Evolutionary conservation across 2,329 filamentous ascomycete species (phyloP).

Genomic region (Pseudopithomyces chartarum): DNA sequence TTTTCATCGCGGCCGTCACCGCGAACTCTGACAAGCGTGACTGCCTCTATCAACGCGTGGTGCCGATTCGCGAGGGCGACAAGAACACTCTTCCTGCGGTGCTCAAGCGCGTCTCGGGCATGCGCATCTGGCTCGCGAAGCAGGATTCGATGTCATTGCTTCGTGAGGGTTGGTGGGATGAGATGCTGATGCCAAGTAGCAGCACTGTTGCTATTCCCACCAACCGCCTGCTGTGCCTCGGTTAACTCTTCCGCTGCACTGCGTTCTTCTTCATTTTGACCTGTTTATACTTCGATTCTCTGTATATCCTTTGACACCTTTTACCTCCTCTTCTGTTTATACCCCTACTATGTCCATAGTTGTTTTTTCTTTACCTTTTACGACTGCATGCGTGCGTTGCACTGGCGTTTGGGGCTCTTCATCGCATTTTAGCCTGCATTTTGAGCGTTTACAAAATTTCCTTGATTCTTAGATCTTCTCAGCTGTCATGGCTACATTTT

Average conservation of each 20-base stretch:
- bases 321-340: conserved; percentile 5
- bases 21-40: conserved; percentile 39
- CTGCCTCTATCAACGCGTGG: conserved; percentile 35
- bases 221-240: conserved; percentile 23
- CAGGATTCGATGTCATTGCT: conserved; percentile 28
- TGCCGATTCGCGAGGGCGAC: conserved; percentile 38
- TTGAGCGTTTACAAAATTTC: conserved; percentile 2
- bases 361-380: neutral
- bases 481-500: conserved; percentile 2
- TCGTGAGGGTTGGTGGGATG: conserved; percentile 40
- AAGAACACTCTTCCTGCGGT: conserved; percentile 39
- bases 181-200: conserved; percentile 36
- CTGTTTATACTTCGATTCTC: neutral
- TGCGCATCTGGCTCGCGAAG: conserved; percentile 37
- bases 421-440: conserved; percentile 7
- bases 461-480: neutral
- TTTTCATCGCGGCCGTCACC: conserved; percentile 40
- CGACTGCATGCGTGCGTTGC: conserved; percentile 3
- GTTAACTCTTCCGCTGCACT: conserved; percentile 14
- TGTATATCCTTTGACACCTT: neutral
- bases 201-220: conserved; percentile 25
- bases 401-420: conserved; percentile 4
- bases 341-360: neutral
- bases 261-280: neutral
- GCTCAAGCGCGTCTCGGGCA: conserved; percentile 34